Conservation (phyloP, 805 yeast species). For the Metschnikowia gelsemii region DNA sequence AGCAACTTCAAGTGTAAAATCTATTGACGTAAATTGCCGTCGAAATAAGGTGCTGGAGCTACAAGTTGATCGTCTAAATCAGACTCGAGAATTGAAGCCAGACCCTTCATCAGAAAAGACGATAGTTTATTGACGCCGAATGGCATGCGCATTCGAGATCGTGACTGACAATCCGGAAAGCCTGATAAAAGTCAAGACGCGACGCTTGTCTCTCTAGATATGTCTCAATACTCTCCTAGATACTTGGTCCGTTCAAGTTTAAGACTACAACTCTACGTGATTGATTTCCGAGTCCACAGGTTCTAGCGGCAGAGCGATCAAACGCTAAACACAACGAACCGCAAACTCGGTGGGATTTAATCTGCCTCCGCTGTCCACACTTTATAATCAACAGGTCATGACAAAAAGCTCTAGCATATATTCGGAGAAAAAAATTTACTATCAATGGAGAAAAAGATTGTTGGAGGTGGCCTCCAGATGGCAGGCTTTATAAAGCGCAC, state of each 20-base stretch:
- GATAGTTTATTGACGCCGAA: too few relatives aligned
- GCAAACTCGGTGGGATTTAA: slow-evolving; percentile 5
- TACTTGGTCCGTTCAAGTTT: too few relatives aligned
- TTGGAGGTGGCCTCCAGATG: too few relatives aligned
- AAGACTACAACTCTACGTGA: background rate
- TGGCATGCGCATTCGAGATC: too few relatives aligned
- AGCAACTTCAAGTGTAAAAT: too few relatives aligned
- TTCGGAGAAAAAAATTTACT: slow-evolving; percentile 34
- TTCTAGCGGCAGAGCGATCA: slow-evolving; percentile 5
- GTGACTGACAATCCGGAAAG: too few relatives aligned
- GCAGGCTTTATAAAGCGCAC: background rate
- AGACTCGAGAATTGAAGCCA: too few relatives aligned
- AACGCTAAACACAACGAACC: slow-evolving; percentile 11
- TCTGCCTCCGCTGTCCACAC: slow-evolving; percentile 52
- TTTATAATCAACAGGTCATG: slow-evolving; percentile 27
- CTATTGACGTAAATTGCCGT: too few relatives aligned
- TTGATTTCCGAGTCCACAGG: slow-evolving; percentile 3
- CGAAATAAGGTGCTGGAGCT: too few relatives aligned
- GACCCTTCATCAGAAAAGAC: too few relatives aligned
- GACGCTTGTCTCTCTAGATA: background rate
- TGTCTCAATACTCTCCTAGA: background rate
- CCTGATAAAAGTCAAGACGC: too few relatives aligned
- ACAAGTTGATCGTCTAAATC: too few relatives aligned
- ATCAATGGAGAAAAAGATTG: slow-evolving; percentile 24
- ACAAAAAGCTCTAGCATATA: slow-evolving; percentile 42